Conservation (phyloP, 2,329 filamentous ascomycete species). For the Curvularia sp. region DNA sequence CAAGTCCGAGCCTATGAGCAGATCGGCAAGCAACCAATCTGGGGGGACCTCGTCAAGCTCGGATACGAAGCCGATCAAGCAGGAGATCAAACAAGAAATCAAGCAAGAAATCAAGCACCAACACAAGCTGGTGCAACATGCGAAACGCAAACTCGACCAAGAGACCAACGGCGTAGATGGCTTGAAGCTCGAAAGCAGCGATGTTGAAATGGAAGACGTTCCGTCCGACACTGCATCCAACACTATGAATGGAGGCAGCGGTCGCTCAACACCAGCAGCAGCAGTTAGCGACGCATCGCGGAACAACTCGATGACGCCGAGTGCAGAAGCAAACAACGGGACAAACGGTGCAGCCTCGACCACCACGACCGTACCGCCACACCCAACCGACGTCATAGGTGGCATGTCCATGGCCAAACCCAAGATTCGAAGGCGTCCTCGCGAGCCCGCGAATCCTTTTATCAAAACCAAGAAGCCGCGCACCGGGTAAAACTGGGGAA, state of each 20-base stretch:
- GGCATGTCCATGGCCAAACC: constrained; percentile 40
- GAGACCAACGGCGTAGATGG: constrained; percentile 73
- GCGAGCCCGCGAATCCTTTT: constrained; percentile 36
- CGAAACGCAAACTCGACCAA: constrained; percentile 76
- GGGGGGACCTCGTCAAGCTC: constrained; percentile 17
- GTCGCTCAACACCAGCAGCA: constrained; percentile 38
- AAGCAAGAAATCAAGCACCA: constrained; percentile 36
- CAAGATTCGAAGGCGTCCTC: constrained; percentile 43
- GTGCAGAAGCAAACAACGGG: constrained; percentile 20
- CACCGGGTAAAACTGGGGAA: constrained; percentile 34
- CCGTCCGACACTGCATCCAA: constrained; percentile 35
- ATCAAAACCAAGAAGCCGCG: constrained; percentile 41
- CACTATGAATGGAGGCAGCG: constrained; percentile 32
- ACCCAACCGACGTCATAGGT: constrained; percentile 27
- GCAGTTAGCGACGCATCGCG: constrained; percentile 22
- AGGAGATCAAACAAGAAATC: constrained; percentile 33
- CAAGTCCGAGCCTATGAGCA: constrained; percentile 35
- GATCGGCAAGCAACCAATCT: constrained; percentile 33
- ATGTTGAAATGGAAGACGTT: constrained; percentile 43
- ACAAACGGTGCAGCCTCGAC: constrained; percentile 6
- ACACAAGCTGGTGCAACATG: constrained; percentile 77
- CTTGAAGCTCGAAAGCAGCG: constrained; percentile 33
- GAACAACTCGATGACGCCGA: constrained; percentile 28
- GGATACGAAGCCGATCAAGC: constrained; percentile 20
- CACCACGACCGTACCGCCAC: constrained; percentile 1